Conservation (phyloP, 495 filamentous ascomycete species). For the Letharia lupina region DNA sequence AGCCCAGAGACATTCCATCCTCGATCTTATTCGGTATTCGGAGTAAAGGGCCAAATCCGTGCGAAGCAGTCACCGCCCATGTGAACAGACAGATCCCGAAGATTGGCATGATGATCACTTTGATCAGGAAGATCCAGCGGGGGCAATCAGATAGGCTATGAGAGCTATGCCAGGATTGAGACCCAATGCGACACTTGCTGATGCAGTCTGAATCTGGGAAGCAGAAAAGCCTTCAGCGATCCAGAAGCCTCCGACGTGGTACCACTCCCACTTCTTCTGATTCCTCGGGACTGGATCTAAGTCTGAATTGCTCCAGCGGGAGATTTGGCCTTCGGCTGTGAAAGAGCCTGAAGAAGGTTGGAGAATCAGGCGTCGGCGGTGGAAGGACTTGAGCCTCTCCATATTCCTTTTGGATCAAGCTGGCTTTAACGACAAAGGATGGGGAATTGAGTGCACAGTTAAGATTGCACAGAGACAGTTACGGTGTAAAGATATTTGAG, state of each 20-base stretch:
- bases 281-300: slow-evolving; percentile 23
- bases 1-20: slow-evolving; percentile 17
- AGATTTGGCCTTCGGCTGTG: not conserved
- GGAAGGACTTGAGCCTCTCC: not conserved
- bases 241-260: slow-evolving; percentile 28
- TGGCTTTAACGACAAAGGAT: no score
- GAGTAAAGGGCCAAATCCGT: slow-evolving; percentile 19
- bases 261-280: slow-evolving; percentile 28
- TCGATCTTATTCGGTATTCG: slow-evolving; percentile 15
- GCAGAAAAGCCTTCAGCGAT: slow-evolving; percentile 27
- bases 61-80: slow-evolving; percentile 39
- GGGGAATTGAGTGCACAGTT: not conserved
- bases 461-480: not conserved
- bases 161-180: slow-evolving; percentile 15
- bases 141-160: slow-evolving; percentile 10
- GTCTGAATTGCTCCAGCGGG: slow-evolving; percentile 22
- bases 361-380: not conserved
- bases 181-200: slow-evolving; percentile 15
- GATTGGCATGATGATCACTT: slow-evolving; percentile 43
- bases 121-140: slow-evolving; percentile 51
- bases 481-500: not conserved
- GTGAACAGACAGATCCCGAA: slow-evolving; percentile 45
- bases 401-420: not conserved
- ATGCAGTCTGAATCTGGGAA: slow-evolving; percentile 15
- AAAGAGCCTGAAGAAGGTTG: not conserved